These are phyloP conservation scores for Parmales sp. DNA, from an alignment of 108 stramenopile genomes.

Conservation along the genomic window DNA sequence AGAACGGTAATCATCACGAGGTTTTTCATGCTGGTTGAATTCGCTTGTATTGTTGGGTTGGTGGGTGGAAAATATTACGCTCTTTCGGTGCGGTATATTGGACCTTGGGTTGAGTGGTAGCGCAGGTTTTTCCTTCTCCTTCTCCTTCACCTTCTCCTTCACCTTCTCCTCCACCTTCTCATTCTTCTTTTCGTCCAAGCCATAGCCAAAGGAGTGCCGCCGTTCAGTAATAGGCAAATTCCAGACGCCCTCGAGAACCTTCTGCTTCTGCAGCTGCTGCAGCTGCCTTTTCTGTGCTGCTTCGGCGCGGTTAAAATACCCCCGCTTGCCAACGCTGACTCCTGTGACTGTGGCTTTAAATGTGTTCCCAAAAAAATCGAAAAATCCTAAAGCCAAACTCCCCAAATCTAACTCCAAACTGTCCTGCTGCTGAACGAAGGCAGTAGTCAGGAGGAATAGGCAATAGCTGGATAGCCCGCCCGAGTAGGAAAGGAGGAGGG, in stretches of 20 bases:
- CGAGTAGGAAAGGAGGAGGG: slow-evolving; percentile 72
- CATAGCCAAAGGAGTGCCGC: not conserved
- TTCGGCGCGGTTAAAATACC: slow-evolving; percentile 58
- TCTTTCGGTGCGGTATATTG: not conserved
- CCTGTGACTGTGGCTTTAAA: slow-evolving; percentile 84
- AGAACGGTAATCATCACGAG: slow-evolving; percentile 8
- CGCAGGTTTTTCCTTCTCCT: not conserved
- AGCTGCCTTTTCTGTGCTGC: slow-evolving; percentile 15
- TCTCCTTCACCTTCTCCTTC: not conserved
- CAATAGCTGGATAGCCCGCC: slow-evolving; percentile 83
- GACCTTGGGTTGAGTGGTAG: not conserved
- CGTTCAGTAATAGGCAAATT: not conserved
- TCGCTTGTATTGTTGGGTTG: slow-evolving; percentile 18
- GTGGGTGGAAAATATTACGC: slow-evolving; percentile 15
- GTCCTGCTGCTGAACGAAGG: slow-evolving; percentile 73
- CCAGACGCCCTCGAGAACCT: not conserved
- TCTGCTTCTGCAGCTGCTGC: slow-evolving; percentile 6
- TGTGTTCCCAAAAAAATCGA: slow-evolving; percentile 87
- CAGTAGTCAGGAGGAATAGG: slow-evolving; percentile 76
- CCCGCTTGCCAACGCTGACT: slow-evolving; percentile 53
- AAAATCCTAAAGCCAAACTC: slow-evolving; percentile 73
- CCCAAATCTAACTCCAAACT: slow-evolving; percentile 65
- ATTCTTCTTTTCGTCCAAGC: not conserved
- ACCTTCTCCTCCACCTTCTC: not conserved
- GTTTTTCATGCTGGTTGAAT: not conserved